Conservation (phyloP, 176 grass and related monocot species). For the Aegilops sharonensis region DNA sequence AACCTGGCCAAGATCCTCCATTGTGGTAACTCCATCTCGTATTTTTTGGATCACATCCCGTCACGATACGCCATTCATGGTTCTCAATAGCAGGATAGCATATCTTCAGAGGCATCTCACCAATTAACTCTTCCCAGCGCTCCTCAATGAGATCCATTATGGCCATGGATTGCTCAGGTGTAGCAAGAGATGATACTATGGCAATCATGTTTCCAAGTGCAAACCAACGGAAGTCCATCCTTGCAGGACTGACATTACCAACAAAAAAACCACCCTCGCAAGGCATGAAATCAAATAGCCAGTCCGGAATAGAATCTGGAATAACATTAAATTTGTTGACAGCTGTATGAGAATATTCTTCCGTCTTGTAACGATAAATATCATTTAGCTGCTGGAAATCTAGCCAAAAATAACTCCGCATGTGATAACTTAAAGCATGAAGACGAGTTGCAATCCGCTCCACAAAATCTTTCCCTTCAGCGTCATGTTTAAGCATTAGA, state of each 20-base stretch:
- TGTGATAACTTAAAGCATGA: conserved; percentile 82
- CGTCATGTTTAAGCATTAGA: conserved; percentile 64
- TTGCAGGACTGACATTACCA: conserved; percentile 80
- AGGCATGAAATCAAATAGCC: conserved; percentile 85
- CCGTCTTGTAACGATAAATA: conserved; percentile 81
- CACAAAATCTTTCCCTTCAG: conserved; percentile 68
- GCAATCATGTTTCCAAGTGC: conserved; percentile 73
- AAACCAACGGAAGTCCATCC: conserved; percentile 88
- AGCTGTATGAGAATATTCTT: conserved; percentile 81
- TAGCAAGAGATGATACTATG: conserved; percentile 71
- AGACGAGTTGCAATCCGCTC: conserved; percentile 66
- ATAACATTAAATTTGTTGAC: conserved; percentile 89
- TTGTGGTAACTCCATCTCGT: conserved; percentile 23
- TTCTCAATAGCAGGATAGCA: conserved; percentile 74
- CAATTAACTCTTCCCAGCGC: conserved; percentile 76
- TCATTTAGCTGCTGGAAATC: conserved; percentile 82
- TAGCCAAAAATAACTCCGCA: conserved; percentile 83
- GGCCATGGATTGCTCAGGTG: conserved; percentile 60
- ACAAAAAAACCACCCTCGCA: conserved; percentile 69
- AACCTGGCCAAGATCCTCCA: conserved; percentile 78
- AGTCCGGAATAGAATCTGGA: conserved; percentile 74
- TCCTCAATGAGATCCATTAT: conserved; percentile 90
- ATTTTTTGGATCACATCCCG: conserved; percentile 50
- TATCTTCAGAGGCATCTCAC: conserved; percentile 80
- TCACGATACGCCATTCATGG: conserved; percentile 70